These are phyloP conservation scores for Hibiscus syriacus DNA, from an alignment of 345 rosid genomes.

Conservation along the genomic window DNA sequence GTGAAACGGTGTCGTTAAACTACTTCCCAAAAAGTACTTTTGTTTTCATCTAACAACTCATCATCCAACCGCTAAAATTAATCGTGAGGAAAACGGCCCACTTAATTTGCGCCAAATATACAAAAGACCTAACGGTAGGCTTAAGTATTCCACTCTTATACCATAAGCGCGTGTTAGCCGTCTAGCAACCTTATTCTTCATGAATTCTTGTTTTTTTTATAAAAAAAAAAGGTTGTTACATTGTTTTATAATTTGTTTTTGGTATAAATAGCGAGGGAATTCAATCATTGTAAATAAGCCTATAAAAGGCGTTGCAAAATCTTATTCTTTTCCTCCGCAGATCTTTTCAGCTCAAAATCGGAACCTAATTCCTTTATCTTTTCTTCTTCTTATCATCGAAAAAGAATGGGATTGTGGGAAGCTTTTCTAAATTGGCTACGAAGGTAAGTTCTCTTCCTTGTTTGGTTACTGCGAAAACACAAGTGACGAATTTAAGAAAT, in stretches of 20 bases:
- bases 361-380: constrained; percentile 4
- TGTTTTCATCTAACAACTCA: not conserved
- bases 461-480: not conserved
- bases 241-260: not conserved
- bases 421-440: constrained; percentile 54
- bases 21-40: not conserved
- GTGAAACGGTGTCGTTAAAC: constrained; percentile 2
- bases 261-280: constrained; percentile 18
- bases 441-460: constrained; percentile 24
- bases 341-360: constrained; percentile 2
- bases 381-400: not conserved
- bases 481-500: not conserved
- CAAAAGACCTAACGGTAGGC: not conserved
- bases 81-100: not conserved
- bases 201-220: not conserved
- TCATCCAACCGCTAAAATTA: not conserved
- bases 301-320: not conserved
- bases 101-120: not conserved
- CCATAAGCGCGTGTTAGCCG: not conserved
- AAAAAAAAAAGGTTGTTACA: not conserved
- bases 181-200: constrained; percentile 1
- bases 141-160: not conserved
- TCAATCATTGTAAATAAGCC: constrained; percentile 6
- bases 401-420: constrained; percentile 47
- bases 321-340: not conserved